A percentile compares a stretch with the other conserved stretches of the same genome.
These are phyloP conservation scores for Annona squamosa DNA, from an alignment of 164 flowering plant genomes.

Conservation along the genomic window DNA sequence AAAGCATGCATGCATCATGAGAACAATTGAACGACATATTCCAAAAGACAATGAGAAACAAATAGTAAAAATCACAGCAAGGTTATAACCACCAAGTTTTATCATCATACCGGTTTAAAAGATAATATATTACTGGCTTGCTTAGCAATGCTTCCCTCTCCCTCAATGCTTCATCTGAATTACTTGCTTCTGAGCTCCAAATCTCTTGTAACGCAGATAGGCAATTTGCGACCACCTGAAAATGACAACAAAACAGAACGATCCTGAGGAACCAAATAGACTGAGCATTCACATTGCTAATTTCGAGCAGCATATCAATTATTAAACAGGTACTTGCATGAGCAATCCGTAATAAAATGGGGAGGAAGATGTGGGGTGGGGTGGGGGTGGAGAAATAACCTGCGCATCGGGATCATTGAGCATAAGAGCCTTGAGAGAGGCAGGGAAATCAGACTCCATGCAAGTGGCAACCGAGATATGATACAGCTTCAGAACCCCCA, in stretches of 20 bases:
- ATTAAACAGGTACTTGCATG: neutral
- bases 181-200: conserved; percentile 70
- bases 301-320: neutral
- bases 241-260: neutral
- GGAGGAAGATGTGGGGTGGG: neutral
- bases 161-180: conserved; percentile 83
- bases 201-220: conserved; percentile 87
- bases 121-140: conserved; percentile 76
- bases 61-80: neutral
- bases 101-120: conserved; percentile 65
- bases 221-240: conserved; percentile 95
- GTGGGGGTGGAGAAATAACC: conserved; percentile 26
- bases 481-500: conserved; percentile 83
- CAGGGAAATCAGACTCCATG: conserved; percentile 82
- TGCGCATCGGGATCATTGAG: conserved; percentile 82
- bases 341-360: neutral
- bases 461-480: conserved; percentile 84
- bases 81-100: neutral
- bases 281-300: neutral
- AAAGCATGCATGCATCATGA: neutral
- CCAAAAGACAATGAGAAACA: neutral
- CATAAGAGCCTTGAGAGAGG: conserved; percentile 69
- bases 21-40: neutral
- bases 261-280: neutral
- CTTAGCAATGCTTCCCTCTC: conserved; percentile 81